These are phyloP conservation scores for Cyclocybe cylindracea DNA, from an alignment of 768 basidiomycete species.

Conservation along the genomic window DNA sequence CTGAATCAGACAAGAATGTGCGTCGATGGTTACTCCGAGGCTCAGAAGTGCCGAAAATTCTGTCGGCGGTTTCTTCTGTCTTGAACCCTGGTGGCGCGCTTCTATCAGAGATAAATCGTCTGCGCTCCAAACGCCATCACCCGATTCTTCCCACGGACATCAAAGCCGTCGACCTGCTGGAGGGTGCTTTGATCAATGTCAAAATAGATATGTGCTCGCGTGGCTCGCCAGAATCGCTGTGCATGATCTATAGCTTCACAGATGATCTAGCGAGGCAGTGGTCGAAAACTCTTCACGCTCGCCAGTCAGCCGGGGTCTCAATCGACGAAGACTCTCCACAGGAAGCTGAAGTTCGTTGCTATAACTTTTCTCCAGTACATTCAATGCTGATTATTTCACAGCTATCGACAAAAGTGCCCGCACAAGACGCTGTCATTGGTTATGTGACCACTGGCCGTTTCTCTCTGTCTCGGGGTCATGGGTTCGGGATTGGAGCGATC, in stretches of 20 bases:
- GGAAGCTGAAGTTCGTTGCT: conserved; percentile 24
- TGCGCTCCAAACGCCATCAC: conserved; percentile 58
- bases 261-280: conserved; percentile 55
- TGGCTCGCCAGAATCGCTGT: conserved; percentile 76
- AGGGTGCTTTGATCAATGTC: conserved; percentile 69
- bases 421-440: conserved; percentile 60
- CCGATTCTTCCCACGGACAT: conserved; percentile 31
- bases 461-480: conserved; percentile 77
- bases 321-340: conserved; percentile 28
- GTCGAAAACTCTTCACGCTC: conserved; percentile 33
- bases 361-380: not conserved
- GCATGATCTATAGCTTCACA: conserved; percentile 65
- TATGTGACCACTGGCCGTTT: conserved; percentile 84
- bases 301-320: conserved; percentile 4
- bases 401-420: conserved; percentile 47
- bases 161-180: conserved; percentile 47
- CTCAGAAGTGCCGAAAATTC: conserved; percentile 42
- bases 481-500: conserved; percentile 76
- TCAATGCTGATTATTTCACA: conserved; percentile 20
- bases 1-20: conserved; percentile 14
- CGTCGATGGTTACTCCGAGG: conserved; percentile 76
- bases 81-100: conserved; percentile 47
- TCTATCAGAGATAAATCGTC: conserved; percentile 53
- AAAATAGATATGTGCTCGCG: conserved; percentile 59
- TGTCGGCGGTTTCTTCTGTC: conserved; percentile 39